phyloP scores from a whole-genome alignment of 2,329 filamentous ascomycete species.

The Stylonectria norvegica region DNA sequence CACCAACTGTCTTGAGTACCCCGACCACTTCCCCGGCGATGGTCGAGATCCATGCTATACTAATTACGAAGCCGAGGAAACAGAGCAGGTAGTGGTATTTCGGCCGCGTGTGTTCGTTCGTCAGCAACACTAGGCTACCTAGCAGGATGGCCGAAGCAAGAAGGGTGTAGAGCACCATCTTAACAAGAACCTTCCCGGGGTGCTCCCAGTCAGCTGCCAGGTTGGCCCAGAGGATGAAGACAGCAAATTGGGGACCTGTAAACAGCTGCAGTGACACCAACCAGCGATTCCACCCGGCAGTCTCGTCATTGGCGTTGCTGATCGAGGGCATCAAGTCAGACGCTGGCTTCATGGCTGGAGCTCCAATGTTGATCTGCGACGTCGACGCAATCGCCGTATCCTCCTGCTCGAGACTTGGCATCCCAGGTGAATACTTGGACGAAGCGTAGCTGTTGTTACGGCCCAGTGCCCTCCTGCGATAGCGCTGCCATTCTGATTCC shows the following conservation, averaged over 20 bases:
- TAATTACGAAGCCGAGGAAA: conserved; percentile 85
- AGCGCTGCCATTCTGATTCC: conserved; percentile 59
- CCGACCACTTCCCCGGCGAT: conserved; percentile 95
- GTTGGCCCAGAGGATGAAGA: conserved; percentile 72
- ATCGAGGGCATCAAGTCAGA: conserved; percentile 33
- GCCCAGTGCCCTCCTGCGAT: conserved; percentile 45
- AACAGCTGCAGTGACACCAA: conserved; percentile 81
- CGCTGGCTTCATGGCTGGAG: conserved; percentile 29
- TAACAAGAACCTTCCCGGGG: conserved; percentile 49
- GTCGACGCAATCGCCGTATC: conserved; percentile 15
- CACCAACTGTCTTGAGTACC: conserved; percentile 86
- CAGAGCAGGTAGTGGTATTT: conserved; percentile 76
- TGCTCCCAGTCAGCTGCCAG: conserved; percentile 55
- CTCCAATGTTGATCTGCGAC: conserved; percentile 10
- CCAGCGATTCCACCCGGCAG: conserved; percentile 83
- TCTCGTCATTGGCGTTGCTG: conserved; percentile 36
- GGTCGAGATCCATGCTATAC: conserved; percentile 93
- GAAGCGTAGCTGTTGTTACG: conserved; percentile 25
- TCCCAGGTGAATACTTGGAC: conserved; percentile 12
- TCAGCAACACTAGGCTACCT: conserved; percentile 63
- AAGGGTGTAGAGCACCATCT: conserved; percentile 61
- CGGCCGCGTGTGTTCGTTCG: conserved; percentile 63
- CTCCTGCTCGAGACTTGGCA: conserved; percentile 21
- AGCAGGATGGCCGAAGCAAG: conserved; percentile 66
- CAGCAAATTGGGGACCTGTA: conserved; percentile 79